Evolutionary conservation across 345 rosid species (phyloP).

Genomic region (Cardamine occulta): DNA sequence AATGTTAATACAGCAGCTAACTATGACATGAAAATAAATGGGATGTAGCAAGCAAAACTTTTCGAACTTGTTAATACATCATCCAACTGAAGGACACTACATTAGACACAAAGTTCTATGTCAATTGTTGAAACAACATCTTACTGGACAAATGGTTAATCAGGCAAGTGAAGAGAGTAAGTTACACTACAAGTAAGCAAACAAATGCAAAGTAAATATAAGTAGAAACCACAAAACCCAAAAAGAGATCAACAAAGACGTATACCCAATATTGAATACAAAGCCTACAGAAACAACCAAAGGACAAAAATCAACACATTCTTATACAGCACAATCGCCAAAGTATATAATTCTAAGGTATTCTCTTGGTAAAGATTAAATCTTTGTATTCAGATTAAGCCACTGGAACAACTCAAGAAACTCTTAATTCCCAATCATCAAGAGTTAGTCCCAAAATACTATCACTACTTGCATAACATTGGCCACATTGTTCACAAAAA

Average conservation of each 20-base stretch:
- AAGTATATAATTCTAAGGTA: not conserved
- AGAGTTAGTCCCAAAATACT: not conserved
- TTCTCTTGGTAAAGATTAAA: not conserved
- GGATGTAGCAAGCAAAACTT: not conserved
- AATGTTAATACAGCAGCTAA: constrained; percentile 5
- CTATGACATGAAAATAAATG: not conserved
- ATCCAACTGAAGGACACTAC: not conserved
- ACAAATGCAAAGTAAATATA: not conserved
- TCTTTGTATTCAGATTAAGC: not conserved
- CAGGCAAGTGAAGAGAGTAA: not conserved
- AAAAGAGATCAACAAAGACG: not conserved
- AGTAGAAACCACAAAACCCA: not conserved
- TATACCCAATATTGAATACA: not conserved
- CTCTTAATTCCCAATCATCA: too few species aligned
- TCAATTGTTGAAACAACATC: not conserved
- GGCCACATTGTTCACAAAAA: not conserved
- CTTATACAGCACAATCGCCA: not conserved
- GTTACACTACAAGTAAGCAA: not conserved
- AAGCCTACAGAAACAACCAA: not conserved
- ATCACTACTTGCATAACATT: not conserved
- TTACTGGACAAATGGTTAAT: not conserved
- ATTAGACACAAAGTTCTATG: not conserved
- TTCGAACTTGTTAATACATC: not conserved
- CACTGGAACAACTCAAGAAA: not conserved
- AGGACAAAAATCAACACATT: not conserved